These are phyloP conservation scores for Lunularia cruciata DNA, from an alignment of 225 moss, liverwort and hornwort species.

Conservation along the genomic window DNA sequence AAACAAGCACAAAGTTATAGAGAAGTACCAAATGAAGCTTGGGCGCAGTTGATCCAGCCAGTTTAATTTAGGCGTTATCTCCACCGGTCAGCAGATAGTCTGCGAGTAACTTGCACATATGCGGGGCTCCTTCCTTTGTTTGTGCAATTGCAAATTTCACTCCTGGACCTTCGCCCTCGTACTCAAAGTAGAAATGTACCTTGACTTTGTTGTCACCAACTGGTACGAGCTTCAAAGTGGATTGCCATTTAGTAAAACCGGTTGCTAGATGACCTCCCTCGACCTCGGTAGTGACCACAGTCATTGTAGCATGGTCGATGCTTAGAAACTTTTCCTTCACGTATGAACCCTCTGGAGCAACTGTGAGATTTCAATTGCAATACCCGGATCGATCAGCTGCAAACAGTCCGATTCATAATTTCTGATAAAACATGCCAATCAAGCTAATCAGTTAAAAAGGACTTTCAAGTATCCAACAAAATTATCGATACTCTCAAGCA, in stretches of 20 bases:
- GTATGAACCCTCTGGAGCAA: constrained; percentile 21
- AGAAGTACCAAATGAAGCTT: no score
- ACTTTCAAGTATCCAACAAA: no score
- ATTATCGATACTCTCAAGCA: no score
- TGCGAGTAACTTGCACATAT: neutral
- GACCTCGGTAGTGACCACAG: constrained; percentile 20
- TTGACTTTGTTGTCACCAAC: constrained; percentile 22
- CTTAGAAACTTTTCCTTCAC: constrained; percentile 32
- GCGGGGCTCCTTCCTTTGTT: neutral
- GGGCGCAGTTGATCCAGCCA: no score
- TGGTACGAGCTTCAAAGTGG: constrained; percentile 16
- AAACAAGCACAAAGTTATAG: no score
- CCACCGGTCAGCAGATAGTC: neutral
- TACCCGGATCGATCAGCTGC: no score
- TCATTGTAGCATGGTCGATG: constrained; percentile 10
- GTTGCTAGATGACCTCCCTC: constrained; percentile 36
- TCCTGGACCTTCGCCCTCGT: constrained; percentile 18
- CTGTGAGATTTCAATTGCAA: no score
- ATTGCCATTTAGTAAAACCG: constrained; percentile 30
- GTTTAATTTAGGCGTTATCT: no score
- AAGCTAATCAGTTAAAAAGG: no score
- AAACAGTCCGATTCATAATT: no score
- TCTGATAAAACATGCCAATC: no score
- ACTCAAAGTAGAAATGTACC: constrained; percentile 8
- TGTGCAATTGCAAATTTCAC: neutral